These are phyloP conservation scores for Russula lepida DNA, from an alignment of 768 basidiomycete species.

Conservation along the genomic window DNA sequence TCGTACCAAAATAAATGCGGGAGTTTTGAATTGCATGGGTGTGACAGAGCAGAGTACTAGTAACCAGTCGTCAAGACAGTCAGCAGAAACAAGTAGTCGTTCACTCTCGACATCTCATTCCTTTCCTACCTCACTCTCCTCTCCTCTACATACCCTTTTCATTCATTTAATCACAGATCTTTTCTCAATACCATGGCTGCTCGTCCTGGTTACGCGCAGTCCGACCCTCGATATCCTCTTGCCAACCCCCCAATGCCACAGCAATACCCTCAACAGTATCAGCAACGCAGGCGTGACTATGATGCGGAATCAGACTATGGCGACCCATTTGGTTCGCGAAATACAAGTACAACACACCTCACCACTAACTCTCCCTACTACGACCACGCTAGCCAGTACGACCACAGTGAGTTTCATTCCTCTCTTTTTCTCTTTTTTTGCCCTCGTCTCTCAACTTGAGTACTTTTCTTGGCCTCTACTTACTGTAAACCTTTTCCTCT, in stretches of 20 bases:
- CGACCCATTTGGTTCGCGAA: constrained; percentile 20
- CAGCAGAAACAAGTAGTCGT: background rate
- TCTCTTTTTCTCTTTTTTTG: background rate
- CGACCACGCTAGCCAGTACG: constrained; percentile 19
- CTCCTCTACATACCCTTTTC: background rate
- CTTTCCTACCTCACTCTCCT: constrained; percentile 8
- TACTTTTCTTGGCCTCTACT: background rate
- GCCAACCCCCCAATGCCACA: constrained; percentile 23
- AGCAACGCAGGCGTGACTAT: constrained; percentile 20
- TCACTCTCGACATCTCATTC: constrained; percentile 11
- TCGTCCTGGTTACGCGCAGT: constrained; percentile 29
- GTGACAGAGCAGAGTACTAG: too few species aligned
- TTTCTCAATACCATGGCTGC: constrained; percentile 27
- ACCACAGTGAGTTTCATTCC: constrained; percentile 18
- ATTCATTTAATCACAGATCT: constrained; percentile 6
- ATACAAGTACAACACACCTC: constrained; percentile 20
- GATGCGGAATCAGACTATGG: constrained; percentile 22
- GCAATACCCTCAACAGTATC: constrained; percentile 18
- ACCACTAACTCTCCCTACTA: constrained; percentile 3
- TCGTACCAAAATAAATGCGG: background rate
- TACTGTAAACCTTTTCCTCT: background rate
- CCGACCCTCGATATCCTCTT: constrained; percentile 30
- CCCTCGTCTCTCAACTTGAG: background rate
- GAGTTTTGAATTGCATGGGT: background rate
- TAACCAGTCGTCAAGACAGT: background rate